phyloP scores from a whole-genome alignment of 176 grass and related monocot genomes.

The Oryza nivara region DNA sequence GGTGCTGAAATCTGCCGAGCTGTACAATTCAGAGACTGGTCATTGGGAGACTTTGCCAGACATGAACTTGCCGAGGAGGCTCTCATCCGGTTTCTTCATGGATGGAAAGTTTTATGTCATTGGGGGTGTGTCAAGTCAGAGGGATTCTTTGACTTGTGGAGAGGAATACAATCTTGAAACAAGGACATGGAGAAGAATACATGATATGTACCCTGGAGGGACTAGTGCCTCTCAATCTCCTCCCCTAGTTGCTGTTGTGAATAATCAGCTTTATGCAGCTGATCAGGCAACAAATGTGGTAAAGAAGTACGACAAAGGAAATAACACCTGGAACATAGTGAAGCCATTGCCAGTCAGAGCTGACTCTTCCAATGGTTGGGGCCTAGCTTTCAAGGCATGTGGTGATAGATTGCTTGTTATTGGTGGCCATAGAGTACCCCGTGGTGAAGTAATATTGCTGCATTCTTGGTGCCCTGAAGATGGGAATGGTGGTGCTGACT shows the following conservation, averaged over 20 bases:
- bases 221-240: conserved; percentile 79
- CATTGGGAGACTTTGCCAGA: conserved; percentile 81
- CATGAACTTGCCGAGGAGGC: conserved; percentile 72
- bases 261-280: conserved; percentile 89
- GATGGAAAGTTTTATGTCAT: conserved; percentile 94
- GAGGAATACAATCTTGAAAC: conserved; percentile 83
- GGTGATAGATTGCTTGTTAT: conserved; percentile 79
- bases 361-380: conserved; percentile 87
- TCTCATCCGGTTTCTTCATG: conserved; percentile 92
- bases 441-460: conserved; percentile 78
- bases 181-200: conserved; percentile 79
- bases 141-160: conserved; percentile 79
- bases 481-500: conserved; percentile 54
- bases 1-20: conserved; percentile 69
- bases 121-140: conserved; percentile 69
- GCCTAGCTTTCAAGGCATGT: conserved; percentile 84
- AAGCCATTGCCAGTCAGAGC: conserved; percentile 81
- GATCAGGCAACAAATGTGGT: conserved; percentile 76
- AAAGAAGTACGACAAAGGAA: conserved; percentile 91
- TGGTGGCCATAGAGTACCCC: conserved; percentile 61
- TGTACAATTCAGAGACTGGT: conserved; percentile 80
- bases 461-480: conserved; percentile 81
- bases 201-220: conserved; percentile 77
- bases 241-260: conserved; percentile 84
- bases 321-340: conserved; percentile 83